phyloP scores from a whole-genome alignment of 78 protist genomes.

The Guillardia theta region DNA sequence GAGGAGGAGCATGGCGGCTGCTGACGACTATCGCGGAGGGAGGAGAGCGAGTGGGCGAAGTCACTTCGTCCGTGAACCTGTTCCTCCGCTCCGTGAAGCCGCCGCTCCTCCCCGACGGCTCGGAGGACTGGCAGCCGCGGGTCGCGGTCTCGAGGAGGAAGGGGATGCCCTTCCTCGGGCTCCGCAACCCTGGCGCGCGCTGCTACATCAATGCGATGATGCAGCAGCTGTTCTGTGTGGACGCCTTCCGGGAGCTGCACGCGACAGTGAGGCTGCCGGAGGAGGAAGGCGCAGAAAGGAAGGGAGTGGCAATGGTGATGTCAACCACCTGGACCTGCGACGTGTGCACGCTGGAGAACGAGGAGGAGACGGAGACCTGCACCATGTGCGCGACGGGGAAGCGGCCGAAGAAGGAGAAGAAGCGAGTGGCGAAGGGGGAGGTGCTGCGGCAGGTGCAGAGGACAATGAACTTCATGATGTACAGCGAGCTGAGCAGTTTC shows the following conservation, averaged over 20 bases:
- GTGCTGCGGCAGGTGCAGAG: slow-evolving; percentile 4
- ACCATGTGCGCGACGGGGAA: background rate
- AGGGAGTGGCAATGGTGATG: no score
- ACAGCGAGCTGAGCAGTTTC: background rate
- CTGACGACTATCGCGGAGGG: background rate
- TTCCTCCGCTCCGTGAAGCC: background rate
- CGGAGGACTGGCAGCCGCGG: slow-evolving; percentile 20
- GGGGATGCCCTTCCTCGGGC: background rate
- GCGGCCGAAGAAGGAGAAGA: background rate
- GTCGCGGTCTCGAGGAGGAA: background rate
- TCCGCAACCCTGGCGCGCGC: slow-evolving; percentile 16
- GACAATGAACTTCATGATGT: background rate
- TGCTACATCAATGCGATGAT: slow-evolving; percentile 29
- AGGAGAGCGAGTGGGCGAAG: background rate
- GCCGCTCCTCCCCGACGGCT: background rate
- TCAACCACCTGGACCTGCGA: slow-evolving; percentile 2
- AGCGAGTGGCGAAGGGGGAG: background rate
- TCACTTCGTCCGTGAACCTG: background rate
- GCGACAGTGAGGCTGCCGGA: background rate
- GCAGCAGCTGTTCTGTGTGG: background rate
- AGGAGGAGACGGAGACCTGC: background rate
- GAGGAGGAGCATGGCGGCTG: background rate
- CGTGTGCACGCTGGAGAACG: background rate
- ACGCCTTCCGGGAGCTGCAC: background rate
- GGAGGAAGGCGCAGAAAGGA: background rate